These are phyloP conservation scores for Striga asiatica DNA, from an alignment of 257 asterid species.

Conservation along the genomic window DNA sequence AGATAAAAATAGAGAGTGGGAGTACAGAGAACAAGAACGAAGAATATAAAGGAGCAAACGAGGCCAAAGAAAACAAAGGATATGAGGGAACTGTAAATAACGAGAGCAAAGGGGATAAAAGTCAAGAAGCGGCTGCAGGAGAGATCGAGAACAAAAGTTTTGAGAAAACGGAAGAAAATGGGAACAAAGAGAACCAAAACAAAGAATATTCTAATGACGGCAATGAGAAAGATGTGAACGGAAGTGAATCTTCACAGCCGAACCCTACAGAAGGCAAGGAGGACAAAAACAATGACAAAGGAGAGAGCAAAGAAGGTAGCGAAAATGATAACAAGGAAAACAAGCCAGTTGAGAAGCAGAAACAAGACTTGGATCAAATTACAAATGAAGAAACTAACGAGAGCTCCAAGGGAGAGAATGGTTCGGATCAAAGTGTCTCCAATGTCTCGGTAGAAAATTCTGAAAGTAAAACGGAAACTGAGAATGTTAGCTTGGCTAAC, in stretches of 20 bases:
- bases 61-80: constrained; percentile 3
- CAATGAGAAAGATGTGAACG: constrained; percentile 11
- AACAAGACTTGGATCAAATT: constrained; percentile 16
- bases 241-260: constrained; percentile 20
- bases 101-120: constrained; percentile 8
- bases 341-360: constrained; percentile 21
- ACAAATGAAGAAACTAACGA: constrained; percentile 23
- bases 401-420: constrained; percentile 16
- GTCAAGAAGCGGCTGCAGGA: neutral
- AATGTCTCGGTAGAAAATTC: constrained; percentile 17
- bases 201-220: constrained; percentile 15
- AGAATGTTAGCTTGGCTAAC: constrained; percentile 15
- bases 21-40: constrained; percentile 3
- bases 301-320: constrained; percentile 21
- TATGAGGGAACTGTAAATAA: constrained; percentile 2
- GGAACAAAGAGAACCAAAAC: constrained; percentile 11
- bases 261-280: constrained; percentile 30
- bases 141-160: constrained; percentile 6
- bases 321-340: constrained; percentile 16
- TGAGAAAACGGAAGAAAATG: constrained; percentile 6
- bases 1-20: no score
- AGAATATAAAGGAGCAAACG: constrained; percentile 15
- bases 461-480: constrained; percentile 21
- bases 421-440: constrained; percentile 16
- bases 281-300: constrained; percentile 23